Percentiles rank a stretch among this genome's conserved stretches.
Evolutionary conservation across 139 green algal genomes (phyloP).

Genomic region (Coccomyxa sp.): DNA sequence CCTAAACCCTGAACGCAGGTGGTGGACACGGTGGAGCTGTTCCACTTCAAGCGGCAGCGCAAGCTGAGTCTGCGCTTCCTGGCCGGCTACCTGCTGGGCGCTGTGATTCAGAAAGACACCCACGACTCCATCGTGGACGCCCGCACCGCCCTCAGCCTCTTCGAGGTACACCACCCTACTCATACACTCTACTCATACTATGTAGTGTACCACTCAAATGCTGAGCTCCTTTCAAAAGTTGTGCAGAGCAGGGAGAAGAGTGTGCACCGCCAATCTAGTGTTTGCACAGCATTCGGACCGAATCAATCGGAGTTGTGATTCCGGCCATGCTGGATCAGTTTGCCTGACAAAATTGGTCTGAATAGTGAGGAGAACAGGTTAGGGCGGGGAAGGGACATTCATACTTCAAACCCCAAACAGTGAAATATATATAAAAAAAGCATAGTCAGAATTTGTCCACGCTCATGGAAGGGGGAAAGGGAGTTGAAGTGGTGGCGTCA

Average conservation of each 20-base stretch:
- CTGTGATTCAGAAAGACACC: slow-evolving; percentile 70
- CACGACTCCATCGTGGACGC: slow-evolving; percentile 95
- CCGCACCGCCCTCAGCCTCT: slow-evolving; percentile 78
- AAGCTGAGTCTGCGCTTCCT: slow-evolving; percentile 93
- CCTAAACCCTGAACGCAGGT: slow-evolving; percentile 44
- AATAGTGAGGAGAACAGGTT: no score
- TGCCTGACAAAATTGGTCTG: no score
- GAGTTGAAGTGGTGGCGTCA: neutral
- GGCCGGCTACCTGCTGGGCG: slow-evolving; percentile 75
- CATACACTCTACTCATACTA: neutral
- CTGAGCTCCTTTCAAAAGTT: neutral
- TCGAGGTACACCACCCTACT: slow-evolving; percentile 25
- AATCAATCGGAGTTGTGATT: neutral
- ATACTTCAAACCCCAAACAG: neutral
- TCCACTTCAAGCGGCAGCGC: slow-evolving; percentile 73
- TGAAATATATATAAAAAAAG: neutral
- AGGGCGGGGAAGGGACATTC: neutral
- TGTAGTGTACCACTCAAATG: neutral
- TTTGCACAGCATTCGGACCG: neutral
- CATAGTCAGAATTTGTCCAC: neutral
- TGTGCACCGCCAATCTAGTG: neutral
- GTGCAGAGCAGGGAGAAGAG: neutral
- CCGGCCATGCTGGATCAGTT: neutral
- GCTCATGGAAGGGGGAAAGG: neutral
- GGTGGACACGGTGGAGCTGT: slow-evolving; percentile 93